phyloP scores from a whole-genome alignment of 2,329 filamentous ascomycete species.

The Colletotrichum cereale region DNA sequence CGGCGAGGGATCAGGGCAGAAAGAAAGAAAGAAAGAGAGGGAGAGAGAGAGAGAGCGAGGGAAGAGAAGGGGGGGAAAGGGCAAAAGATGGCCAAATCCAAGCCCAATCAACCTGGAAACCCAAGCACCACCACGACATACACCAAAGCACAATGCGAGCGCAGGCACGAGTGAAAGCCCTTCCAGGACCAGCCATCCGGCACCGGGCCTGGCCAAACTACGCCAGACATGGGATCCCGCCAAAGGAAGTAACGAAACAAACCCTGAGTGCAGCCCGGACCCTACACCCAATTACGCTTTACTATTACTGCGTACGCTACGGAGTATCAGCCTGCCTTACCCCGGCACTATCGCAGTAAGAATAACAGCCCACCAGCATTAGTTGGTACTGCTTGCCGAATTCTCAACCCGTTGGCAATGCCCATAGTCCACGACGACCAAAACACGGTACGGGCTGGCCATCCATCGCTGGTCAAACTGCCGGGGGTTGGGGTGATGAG shows the following conservation, averaged over 20 bases:
- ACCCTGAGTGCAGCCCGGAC: slow-evolving; percentile 32
- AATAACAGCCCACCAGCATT: background rate
- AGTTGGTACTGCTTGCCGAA: background rate
- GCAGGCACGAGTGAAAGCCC: slow-evolving; percentile 15
- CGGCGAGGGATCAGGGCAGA: background rate
- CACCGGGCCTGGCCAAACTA: slow-evolving; percentile 24
- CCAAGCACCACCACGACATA: slow-evolving; percentile 14
- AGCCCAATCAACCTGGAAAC: slow-evolving; percentile 16
- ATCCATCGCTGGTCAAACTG: background rate
- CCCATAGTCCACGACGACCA: background rate
- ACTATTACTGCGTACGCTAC: background rate
- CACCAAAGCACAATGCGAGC: slow-evolving; percentile 21
- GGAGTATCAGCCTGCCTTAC: background rate
- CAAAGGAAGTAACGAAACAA: slow-evolving; percentile 34
- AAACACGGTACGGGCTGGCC: slow-evolving; percentile 11
- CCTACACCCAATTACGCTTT: slow-evolving; percentile 9
- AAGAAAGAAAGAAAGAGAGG: background rate
- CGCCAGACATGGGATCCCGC: slow-evolving; percentile 37
- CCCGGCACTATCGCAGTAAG: background rate
- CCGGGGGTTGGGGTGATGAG: slow-evolving; percentile 13
- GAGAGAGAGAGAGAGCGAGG: background rate
- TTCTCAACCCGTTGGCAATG: slow-evolving; percentile 3
- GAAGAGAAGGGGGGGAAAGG: background rate
- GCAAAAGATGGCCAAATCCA: slow-evolving; percentile 7
- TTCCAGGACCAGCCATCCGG: slow-evolving; percentile 35